Base-by-base conservation (phyloP, 257 asterid species). In the Primulina eburnea region DNA sequence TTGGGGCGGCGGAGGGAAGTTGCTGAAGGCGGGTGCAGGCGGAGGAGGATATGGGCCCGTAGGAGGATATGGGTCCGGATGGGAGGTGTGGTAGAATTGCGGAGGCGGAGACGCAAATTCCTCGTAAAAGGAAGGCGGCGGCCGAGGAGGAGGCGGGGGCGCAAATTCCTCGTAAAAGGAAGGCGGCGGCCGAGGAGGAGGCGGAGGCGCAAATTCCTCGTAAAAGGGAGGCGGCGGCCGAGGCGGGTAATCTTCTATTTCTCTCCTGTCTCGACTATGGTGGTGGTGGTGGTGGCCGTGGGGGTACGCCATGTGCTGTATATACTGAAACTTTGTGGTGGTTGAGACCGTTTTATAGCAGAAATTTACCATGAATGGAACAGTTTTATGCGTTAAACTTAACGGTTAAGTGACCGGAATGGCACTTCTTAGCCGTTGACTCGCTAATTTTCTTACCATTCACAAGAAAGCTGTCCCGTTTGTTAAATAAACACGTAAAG, bases 1-100 rank as follows among this genome's bases (percentile, higher is more conserved):
- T 1, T 75, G 69, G 24, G 75, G 59, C 1, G 81, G 75, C 0
- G 75, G 56, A 11, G 62, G 8, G 73, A 64, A 37, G 11, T 30
- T 12, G 30, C 37, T 20, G 12, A 71, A 35, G 61, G 57, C 17
- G 17, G 75, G 68, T 20, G 62, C 69, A 16, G 69, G 76, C 57
- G 77, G 77, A 8, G 63, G 66, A 35, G 77, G 77, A 47, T 59
- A 37, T 17, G 18, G 6, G 32, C 26, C 26, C 26, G 26, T 1
- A 24, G 26, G 26, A 24, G 26, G 26, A 24, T 24, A 24, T 24
- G 26, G 26, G 26, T 58, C 65, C 7, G 66, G 65, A 4, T 79
- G 82, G 26, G 84, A 78, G 56, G 66, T 67, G 73, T 79, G 86
- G 52, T 71, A 32, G 62, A 62, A 80, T 53, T 81, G 77, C 21